Evolutionary conservation across 2,329 filamentous ascomycete genomes (phyloP), one percentile per base, ranked within the genome.

Genomic region (Alternaria ventricosa): DNA sequence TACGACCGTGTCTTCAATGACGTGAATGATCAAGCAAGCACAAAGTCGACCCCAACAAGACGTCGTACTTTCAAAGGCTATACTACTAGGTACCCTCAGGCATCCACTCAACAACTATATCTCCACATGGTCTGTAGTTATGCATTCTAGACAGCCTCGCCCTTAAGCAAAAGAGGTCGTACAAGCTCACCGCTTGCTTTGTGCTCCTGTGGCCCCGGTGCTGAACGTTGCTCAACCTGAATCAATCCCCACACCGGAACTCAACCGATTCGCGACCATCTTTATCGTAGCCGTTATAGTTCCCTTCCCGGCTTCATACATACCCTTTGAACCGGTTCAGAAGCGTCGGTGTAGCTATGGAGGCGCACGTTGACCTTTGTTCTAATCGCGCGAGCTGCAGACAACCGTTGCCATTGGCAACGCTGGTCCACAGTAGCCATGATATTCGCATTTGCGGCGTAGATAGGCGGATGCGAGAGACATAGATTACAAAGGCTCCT

Each of bases 101-200:
- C 25, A 22, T 46, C 55, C 11, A n/a, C 18, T 41, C 30, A n/a
- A 18, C 25, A 46, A 23, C 15, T 47, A 13, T 28, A 59, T 11
- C n/a, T 55, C 51, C 20, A 36, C 15, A 20, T 22, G 20, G n/a
- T 44, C 25, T 13, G 20, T 41, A 57, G n/a, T 18, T 15, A 22
- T 43, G 27, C 28, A 22, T 23, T 9, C 12, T 27, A 18, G 57
- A 22, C 27, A 36, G 55, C 53, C 28, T 51, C 27, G 36, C 55
- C 33, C 59, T 47, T 20, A 41, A 45, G 30, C 43, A 50, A 43
- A n/a, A 50, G 12, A 47, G 18, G 59, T 72, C 63, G 63, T 66
- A 74, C 70, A 69, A 62, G 64, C 67, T 74, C 71, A 75, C 72
- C 69, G 71, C 73, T 64, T 67, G 51, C 61, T 61, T 60, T 28